phyloP scores from a whole-genome alignment of 1,284 basidiomycete genomes.

The Trichosporon sp. region DNA sequence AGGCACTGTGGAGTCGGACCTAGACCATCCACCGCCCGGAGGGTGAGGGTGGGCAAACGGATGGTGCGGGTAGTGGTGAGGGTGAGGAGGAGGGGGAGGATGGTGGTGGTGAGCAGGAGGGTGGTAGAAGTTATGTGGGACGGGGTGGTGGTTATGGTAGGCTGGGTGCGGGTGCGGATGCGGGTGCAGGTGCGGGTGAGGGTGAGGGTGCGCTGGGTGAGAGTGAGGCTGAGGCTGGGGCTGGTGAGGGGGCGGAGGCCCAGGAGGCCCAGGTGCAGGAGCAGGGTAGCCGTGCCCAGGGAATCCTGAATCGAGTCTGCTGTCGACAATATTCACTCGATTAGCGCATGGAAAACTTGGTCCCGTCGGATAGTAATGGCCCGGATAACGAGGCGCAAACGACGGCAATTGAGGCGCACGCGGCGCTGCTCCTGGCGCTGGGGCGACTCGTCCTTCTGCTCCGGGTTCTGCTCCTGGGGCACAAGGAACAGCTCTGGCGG shows the following conservation, averaged over 20 bases:
- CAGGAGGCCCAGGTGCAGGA: not conserved
- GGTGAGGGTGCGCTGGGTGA: not conserved
- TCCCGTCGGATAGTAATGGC: not conserved
- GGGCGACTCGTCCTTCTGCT: too few species aligned
- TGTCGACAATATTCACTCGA: not conserved
- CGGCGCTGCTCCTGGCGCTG: not conserved
- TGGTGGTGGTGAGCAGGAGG: not conserved
- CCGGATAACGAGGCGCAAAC: not conserved
- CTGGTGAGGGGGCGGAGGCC: not conserved
- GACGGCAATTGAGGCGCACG: conserved; percentile 1
- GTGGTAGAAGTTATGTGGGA: not conserved
- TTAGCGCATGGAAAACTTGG: not conserved
- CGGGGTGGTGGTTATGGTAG: not conserved
- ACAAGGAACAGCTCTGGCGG: not conserved
- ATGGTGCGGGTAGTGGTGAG: not conserved
- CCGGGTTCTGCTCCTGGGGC: not conserved
- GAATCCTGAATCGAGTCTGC: not conserved
- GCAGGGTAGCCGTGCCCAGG: not conserved
- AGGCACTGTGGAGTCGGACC: not conserved
- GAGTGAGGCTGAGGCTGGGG: not conserved
- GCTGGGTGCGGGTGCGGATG: not conserved
- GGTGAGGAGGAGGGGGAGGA: not conserved
- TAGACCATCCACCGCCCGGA: not conserved
- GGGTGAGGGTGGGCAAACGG: not conserved
- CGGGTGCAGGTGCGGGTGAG: not conserved